These are phyloP conservation scores for Termitomyces sp. DNA, from an alignment of 768 basidiomycete genomes.

Conservation along the genomic window DNA sequence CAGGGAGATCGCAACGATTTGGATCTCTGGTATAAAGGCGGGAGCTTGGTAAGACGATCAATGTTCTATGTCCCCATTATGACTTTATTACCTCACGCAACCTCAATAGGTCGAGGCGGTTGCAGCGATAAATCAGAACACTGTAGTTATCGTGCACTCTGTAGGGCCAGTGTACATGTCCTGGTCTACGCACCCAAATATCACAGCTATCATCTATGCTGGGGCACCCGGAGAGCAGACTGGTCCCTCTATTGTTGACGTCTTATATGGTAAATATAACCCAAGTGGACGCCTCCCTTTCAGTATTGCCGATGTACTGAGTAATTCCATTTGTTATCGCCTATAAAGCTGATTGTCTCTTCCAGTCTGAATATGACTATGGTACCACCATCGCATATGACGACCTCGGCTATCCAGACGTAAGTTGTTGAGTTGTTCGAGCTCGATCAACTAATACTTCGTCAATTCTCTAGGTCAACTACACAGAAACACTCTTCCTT, in stretches of 20 bases:
- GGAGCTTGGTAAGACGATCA: slow-evolving; percentile 30
- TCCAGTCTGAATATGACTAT: slow-evolving; percentile 33
- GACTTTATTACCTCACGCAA: slow-evolving; percentile 7
- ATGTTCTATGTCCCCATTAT: background rate
- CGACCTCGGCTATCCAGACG: slow-evolving; percentile 22
- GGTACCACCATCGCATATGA: slow-evolving; percentile 39
- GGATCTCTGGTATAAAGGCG: slow-evolving; percentile 53
- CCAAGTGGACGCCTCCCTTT: slow-evolving; percentile 71
- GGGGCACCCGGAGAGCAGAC: slow-evolving; percentile 69
- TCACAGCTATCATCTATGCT: slow-evolving; percentile 56
- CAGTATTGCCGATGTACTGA: slow-evolving; percentile 60
- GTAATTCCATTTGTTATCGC: background rate
- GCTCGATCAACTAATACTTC: background rate
- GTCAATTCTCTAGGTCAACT: slow-evolving; percentile 42
- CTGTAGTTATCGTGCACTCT: slow-evolving; percentile 75
- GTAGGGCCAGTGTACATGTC: slow-evolving; percentile 71
- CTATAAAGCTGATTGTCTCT: background rate
- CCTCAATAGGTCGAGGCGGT: slow-evolving; percentile 41
- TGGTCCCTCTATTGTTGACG: slow-evolving; percentile 71
- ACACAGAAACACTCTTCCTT: slow-evolving; percentile 59
- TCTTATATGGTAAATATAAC: slow-evolving; percentile 73
- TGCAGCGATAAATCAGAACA: slow-evolving; percentile 68
- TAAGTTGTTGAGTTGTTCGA: background rate
- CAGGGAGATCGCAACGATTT: slow-evolving; percentile 57
- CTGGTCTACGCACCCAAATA: slow-evolving; percentile 76